Evolutionary conservation across 163 green algal species (phyloP), one percentile per base, ranked within the genome.

Genomic region (Scenedesmus sp.): DNA sequence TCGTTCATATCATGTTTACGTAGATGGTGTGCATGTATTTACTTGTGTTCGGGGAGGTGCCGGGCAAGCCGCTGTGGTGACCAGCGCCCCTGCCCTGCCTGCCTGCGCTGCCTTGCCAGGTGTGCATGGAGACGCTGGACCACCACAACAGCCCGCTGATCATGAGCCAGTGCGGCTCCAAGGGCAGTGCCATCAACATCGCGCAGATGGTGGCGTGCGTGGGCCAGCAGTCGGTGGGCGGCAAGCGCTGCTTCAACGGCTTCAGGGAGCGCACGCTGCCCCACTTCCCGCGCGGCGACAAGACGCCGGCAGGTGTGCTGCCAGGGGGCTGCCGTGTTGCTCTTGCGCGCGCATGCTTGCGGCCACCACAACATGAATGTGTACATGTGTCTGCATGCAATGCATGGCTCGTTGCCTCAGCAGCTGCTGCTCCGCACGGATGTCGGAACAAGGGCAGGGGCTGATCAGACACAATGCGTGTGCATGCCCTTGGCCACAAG

Each of bases 121-220:
- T 98, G 88, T 98, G 97, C 92, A 96, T 98, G 93, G 88, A 94
- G 93, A 97, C 95, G 30, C 94, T 99, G 83, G 93, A 97, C 76
- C 94, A 87, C 82, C 94, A 97, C 95, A 99, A 99, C 95, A 94
- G 92, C n/a, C 96, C 98, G 2, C 95, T 99, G 51, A 99, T 99
- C 92, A 99, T 99, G 98, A 97, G 95, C 76, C 96, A 98, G 93
- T 99, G 97, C 89, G 98, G 98, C 16, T 97, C 93, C 91, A 99
- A 99, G 94, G 98, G 98, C 44, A 98, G 94, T 0, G 95, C 98
- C 81, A 99, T 99, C 95, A 99, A 99, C 95, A 99, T 99, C 87
- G 96, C 96, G 26, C 98, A 98, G 93, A 99, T 99, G 97, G 96
- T 99, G 44, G 97, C 98, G 0, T 99, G 97, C 91, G 98, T 99